A percentile compares a stretch with the other conserved stretches of the same genome.
Evolutionary conservation across 805 yeast genomes (phyloP).

Genomic region (Starmerella gropengiesseri): DNA sequence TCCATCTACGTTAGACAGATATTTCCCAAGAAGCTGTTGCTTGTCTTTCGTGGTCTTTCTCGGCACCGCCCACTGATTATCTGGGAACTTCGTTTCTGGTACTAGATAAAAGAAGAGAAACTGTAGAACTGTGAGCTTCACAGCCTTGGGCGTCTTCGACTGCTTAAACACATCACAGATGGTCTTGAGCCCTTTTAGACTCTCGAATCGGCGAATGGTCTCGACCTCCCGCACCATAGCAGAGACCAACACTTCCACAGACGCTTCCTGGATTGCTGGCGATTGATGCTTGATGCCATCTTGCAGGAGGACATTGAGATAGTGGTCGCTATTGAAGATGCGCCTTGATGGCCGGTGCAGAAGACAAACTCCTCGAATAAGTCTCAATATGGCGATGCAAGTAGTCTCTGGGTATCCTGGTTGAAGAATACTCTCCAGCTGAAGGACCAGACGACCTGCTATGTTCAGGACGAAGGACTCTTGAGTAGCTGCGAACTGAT

Average conservation of each 20-base stretch:
- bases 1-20: conserved; percentile 37
- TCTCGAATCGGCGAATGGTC: conserved; percentile 52
- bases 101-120: conserved; percentile 57
- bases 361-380: conserved; percentile 48
- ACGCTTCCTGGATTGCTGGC: conserved; percentile 30
- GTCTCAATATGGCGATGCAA: conserved; percentile 22
- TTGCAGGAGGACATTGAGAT: conserved; percentile 8
- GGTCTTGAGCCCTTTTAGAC: conserved; percentile 42
- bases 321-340: conserved; percentile 39
- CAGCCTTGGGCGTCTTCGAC: conserved; percentile 37
- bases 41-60: conserved; percentile 38
- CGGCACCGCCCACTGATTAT: conserved; percentile 23
- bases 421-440: conserved; percentile 9
- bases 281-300: conserved; percentile 10
- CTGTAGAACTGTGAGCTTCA: conserved; percentile 55
- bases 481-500: conserved; percentile 39
- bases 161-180: conserved; percentile 39
- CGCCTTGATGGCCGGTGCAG: conserved; percentile 47
- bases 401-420: not conserved
- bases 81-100: conserved; percentile 39
- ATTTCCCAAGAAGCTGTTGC: conserved; percentile 34
- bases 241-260: conserved; percentile 48
- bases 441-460: conserved; percentile 28
- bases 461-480: conserved; percentile 45
- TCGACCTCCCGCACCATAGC: conserved; percentile 45